Conservation (phyloP, 768 basidiomycete genomes). For the Melanogaster broomeanus region DNA sequence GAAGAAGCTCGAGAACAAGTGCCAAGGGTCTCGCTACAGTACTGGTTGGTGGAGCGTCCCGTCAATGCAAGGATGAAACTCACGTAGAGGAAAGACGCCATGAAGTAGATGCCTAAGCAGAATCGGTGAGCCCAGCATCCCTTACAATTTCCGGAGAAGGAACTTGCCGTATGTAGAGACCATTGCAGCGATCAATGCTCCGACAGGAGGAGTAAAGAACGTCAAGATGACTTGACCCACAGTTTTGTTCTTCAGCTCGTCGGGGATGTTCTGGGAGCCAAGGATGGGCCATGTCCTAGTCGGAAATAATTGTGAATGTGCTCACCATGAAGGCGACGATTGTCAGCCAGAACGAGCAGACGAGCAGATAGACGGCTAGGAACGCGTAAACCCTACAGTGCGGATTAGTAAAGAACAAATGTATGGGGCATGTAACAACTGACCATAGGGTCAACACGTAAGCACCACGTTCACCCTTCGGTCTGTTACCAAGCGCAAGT, state of each 20-base stretch:
- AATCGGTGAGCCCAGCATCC: conserved; percentile 8
- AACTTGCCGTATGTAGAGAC: conserved; percentile 79
- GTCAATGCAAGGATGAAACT: conserved; percentile 31
- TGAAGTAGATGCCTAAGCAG: conserved; percentile 68
- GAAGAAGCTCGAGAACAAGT: conserved; percentile 92
- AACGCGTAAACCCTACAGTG: conserved; percentile 77
- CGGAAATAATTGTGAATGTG: not conserved
- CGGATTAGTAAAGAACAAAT: conserved; percentile 3
- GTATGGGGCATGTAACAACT: conserved; percentile 18
- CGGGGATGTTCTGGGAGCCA: conserved; percentile 51
- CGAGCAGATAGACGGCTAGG: conserved; percentile 78
- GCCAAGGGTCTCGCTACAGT: conserved; percentile 92
- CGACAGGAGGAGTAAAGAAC: conserved; percentile 77
- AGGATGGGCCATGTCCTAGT: conserved; percentile 1
- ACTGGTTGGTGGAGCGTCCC: conserved; percentile 4
- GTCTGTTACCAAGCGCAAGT: conserved; percentile 76
- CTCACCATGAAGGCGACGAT: conserved; percentile 73
- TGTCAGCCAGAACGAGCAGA: conserved; percentile 87
- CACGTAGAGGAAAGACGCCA: conserved; percentile 84
- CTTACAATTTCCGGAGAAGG: not conserved
- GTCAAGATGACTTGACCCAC: conserved; percentile 49
- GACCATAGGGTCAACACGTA: conserved; percentile 76
- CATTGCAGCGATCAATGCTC: conserved; percentile 83
- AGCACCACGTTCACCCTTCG: conserved; percentile 81
- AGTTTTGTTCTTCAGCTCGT: conserved; percentile 48